Conservation (phyloP, 2,329 filamentous ascomycete species). For the Clonostachys chloroleuca region DNA sequence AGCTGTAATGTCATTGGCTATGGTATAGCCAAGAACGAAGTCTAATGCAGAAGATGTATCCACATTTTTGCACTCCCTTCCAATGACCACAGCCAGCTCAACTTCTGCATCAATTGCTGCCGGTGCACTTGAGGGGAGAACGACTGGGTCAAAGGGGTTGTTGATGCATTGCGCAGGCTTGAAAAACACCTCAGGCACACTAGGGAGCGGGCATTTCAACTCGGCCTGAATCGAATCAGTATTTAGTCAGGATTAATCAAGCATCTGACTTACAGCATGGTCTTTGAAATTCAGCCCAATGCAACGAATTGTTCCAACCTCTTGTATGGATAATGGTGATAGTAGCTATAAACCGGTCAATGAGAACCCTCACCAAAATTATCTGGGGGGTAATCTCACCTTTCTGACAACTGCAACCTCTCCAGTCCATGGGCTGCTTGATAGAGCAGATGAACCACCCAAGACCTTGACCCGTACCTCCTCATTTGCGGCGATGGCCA, state of each 20-base stretch:
- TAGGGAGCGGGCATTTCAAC: constrained; percentile 10
- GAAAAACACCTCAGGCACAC: constrained; percentile 26
- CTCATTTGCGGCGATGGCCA: constrained; percentile 9
- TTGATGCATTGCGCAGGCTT: constrained; percentile 36
- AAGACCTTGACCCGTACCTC: constrained; percentile 10
- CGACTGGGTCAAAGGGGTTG: constrained; percentile 28
- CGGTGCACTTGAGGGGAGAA: constrained; percentile 39
- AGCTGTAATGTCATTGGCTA: constrained; percentile 50
- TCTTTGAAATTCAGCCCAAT: constrained; percentile 39
- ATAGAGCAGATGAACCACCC: constrained; percentile 11
- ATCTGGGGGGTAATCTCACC: background rate
- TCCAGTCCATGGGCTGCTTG: constrained; percentile 16
- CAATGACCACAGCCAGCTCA: constrained; percentile 44
- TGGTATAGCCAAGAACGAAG: constrained; percentile 52
- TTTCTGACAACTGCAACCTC: constrained; percentile 18
- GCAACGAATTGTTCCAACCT: constrained; percentile 24
- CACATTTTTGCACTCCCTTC: constrained; percentile 39
- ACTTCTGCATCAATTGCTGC: constrained; percentile 44
- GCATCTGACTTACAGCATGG: constrained; percentile 19
- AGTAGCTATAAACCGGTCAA: constrained; percentile 3
- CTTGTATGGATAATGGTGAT: constrained; percentile 4
- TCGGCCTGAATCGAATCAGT: constrained; percentile 11
- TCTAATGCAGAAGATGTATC: constrained; percentile 37
- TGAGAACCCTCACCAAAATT: background rate
- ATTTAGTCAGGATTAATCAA: constrained; percentile 8